These are phyloP conservation scores for Paramecium caudatum DNA, from an alignment of 73 alveolate species.

Conservation along the genomic window DNA sequence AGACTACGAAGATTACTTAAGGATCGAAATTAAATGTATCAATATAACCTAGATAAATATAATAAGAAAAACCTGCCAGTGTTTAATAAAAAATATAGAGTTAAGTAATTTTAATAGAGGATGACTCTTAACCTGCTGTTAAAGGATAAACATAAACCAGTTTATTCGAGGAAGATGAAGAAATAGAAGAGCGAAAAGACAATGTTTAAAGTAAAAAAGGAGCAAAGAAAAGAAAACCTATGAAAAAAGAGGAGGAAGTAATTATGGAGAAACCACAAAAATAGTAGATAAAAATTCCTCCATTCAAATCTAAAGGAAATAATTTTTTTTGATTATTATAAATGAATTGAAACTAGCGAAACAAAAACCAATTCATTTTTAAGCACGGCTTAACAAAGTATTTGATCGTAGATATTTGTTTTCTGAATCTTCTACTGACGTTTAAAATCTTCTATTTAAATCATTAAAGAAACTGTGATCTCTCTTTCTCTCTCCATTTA, in stretches of 20 bases:
- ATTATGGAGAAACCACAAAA: background rate
- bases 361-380: constrained; percentile 30
- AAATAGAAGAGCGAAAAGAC: background rate
- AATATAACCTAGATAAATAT: background rate
- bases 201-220: background rate
- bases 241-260: background rate
- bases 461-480: constrained; percentile 62
- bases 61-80: background rate
- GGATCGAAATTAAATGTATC: background rate
- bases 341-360: constrained; percentile 50
- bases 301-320: background rate
- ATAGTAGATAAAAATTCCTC: background rate
- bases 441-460: constrained; percentile 57
- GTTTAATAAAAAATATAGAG: background rate
- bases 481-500: constrained; percentile 42
- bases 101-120: background rate
- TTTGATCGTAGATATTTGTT: constrained; percentile 58
- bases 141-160: constrained; percentile 9
- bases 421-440: constrained; percentile 62
- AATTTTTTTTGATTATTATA: constrained; percentile 41
- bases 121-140: background rate
- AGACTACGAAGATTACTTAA: background rate
- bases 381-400: constrained; percentile 16
- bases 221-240: constrained; percentile 4
- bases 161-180: constrained; percentile 7